Base-by-base conservation (phyloP, 345 rosid genomes). In the Iberis pinnata region DNA sequence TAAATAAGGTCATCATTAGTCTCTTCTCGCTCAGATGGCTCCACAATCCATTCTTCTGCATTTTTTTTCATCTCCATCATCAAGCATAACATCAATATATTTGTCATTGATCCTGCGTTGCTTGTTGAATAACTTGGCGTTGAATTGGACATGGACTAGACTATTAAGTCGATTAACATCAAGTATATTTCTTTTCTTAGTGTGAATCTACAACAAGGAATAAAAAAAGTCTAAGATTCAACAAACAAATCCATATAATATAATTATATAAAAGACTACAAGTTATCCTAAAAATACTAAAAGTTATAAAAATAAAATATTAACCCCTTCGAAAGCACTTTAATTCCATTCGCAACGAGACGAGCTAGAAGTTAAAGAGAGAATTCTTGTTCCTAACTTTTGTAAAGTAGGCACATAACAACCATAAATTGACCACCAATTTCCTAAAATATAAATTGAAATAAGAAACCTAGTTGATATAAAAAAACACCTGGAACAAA, bases 361-460 rank as follows among this genome's bases (percentile, higher is more conserved):
- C 16, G 37, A 54, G 0, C 12, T 39, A 7, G 37, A 52, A 2
- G 50, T 56, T 3, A 56, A 56, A 43, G 20, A 3, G 4, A 56
- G 15, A 7, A 56, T 56, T 2, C 1, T 56, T 3, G 11, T 56
- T 9, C 29, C 31, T 32, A 56, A 13, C 0, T 31, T 43, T 13
- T 43, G 14, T 7, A 56, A 10, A 15, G 1, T 24, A 12, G 12
- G 17, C 1, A 46, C 35, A 46, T 46, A 18, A 26, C 14, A 53
- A 19, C 35, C 45, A 14, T 53, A 37, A 2, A 17, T 37, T 15
- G 25, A 54, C 36, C 37, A 54, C 59, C 59, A 54, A 25, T 1
- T 22, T 1, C 36, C 24, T 24, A 16, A 1, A 16, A 38, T 19
- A 3, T 12, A 12, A 44, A 2, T 0, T 26, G 2, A 32, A 9